Conservation (phyloP, 176 grass and related monocot species). For the Cenchrus purpureus region DNA sequence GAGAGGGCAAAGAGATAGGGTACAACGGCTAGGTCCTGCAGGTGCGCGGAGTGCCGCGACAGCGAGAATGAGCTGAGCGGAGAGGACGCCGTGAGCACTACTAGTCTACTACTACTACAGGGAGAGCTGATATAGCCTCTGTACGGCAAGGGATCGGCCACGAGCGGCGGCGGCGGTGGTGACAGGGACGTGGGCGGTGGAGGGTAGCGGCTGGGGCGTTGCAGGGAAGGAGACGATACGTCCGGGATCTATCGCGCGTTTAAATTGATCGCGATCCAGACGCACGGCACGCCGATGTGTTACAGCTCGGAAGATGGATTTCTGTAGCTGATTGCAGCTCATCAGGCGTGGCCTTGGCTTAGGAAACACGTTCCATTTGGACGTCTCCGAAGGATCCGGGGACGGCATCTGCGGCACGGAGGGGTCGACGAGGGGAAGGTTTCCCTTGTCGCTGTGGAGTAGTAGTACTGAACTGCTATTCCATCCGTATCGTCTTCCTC, state of each 20-base stretch:
- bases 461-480: neutral
- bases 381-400: neutral
- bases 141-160: no score
- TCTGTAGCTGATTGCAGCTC: neutral
- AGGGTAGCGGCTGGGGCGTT: conserved; percentile 5
- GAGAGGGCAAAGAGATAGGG: neutral
- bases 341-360: neutral
- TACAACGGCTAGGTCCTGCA: neutral
- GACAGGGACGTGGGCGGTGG: neutral
- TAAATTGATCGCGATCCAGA: neutral
- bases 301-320: neutral
- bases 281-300: neutral
- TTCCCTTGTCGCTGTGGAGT: neutral
- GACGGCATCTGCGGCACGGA: conserved; percentile 11
- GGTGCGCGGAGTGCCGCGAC: neutral
- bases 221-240: conserved; percentile 24
- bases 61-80: neutral
- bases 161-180: neutral
- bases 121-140: neutral
- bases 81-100: neutral
- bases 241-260: neutral
- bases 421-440: neutral
- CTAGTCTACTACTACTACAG: no score
- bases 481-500: neutral
- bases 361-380: conserved; percentile 41